phyloP scores from a whole-genome alignment of 306 rosid species.

The Trifolium fragiferum region DNA sequence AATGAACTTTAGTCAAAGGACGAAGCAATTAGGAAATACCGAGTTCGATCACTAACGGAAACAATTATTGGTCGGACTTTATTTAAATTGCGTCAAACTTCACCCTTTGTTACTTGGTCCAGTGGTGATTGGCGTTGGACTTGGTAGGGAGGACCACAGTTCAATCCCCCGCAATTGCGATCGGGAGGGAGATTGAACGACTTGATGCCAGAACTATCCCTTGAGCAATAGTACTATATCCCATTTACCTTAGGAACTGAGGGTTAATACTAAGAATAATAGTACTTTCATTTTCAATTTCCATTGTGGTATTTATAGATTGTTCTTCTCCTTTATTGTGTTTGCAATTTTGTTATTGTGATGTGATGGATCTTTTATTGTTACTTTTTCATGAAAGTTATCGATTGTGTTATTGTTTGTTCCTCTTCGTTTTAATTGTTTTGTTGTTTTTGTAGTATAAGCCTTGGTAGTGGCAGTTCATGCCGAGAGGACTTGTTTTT shows the following conservation, averaged over 20 bases:
- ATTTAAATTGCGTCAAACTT: background rate
- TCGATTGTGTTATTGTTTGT: background rate
- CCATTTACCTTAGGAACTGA: background rate
- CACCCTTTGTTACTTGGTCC: too few relatives aligned
- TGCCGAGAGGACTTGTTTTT: constrained; percentile 6
- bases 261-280: background rate
- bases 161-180: too few relatives aligned
- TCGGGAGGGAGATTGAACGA: too few relatives aligned
- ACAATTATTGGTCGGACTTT: background rate
- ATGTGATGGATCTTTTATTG: background rate
- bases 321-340: background rate
- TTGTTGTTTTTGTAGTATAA: background rate
- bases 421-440: background rate
- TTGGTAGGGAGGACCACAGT: too few relatives aligned
- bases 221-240: background rate
- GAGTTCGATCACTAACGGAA: background rate
- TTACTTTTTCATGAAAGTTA: background rate
- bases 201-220: too few relatives aligned
- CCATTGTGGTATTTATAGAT: constrained; percentile 3
- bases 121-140: too few relatives aligned
- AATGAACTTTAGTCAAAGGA: background rate
- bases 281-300: background rate
- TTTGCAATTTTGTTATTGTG: background rate
- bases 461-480: background rate
- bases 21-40: background rate